A percentile compares a stretch with the other conserved stretches of the same genome.
Conservation (phyloP, 805 yeast species). For the Lipomyces oligophaga region DNA sequence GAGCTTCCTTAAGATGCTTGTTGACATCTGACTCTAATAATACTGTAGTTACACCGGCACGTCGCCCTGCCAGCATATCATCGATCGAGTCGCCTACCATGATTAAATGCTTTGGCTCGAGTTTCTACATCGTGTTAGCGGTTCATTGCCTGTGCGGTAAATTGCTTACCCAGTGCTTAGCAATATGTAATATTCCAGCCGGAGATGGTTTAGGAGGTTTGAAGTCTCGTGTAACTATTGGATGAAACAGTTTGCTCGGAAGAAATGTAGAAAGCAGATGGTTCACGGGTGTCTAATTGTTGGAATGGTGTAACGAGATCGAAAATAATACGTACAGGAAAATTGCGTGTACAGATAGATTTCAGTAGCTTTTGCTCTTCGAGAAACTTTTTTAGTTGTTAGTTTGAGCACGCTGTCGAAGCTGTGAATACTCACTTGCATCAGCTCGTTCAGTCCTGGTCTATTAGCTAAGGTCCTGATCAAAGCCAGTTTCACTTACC, state of each 20-base stretch:
- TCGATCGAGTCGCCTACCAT: conserved; percentile 76
- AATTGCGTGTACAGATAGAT: conserved; percentile 64
- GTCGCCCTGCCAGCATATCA: conserved; percentile 60
- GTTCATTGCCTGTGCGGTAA: too few relatives aligned
- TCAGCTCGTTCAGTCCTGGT: conserved; percentile 45
- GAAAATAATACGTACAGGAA: conserved; percentile 33
- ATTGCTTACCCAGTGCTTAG: conserved; percentile 43
- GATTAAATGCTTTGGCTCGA: conserved; percentile 46
- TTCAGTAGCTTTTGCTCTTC: conserved; percentile 39
- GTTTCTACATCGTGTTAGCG: too few relatives aligned
- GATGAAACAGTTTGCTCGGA: conserved; percentile 44
- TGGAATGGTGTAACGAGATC: background rate
- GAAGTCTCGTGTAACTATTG: conserved; percentile 60
- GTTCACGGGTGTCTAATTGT: conserved; percentile 50
- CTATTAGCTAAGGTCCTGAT: background rate
- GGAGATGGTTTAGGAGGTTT: conserved; percentile 68
- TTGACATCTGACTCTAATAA: conserved; percentile 54
- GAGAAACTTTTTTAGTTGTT: conserved; percentile 30
- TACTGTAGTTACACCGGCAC: conserved; percentile 61
- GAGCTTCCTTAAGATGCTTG: conserved; percentile 41
- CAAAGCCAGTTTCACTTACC: conserved; percentile 10
- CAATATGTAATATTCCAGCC: conserved; percentile 56
- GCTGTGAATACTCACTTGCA: conserved; percentile 36
- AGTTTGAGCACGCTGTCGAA: too few relatives aligned
- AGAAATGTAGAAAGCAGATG: conserved; percentile 48